These are phyloP conservation scores for Nigrospora osmanthi DNA, from an alignment of 2,329 filamentous ascomycete genomes.

Conservation along the genomic window DNA sequence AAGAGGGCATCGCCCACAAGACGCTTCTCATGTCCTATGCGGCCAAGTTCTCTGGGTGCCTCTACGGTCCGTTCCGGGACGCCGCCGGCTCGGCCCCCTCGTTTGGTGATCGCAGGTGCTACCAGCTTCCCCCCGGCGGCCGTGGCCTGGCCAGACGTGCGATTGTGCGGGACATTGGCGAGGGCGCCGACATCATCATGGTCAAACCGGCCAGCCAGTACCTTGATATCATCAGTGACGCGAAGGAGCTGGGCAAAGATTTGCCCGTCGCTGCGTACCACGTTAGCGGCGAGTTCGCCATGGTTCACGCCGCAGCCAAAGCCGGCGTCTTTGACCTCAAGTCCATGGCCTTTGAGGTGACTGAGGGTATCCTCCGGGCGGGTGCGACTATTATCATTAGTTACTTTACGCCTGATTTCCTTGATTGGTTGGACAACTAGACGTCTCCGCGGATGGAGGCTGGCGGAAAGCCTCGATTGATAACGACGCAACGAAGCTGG, in stretches of 20 bases:
- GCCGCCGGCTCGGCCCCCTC: slow-evolving; percentile 85
- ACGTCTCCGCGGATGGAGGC: background rate
- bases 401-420: slow-evolving; percentile 84
- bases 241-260: slow-evolving; percentile 87
- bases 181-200: slow-evolving; percentile 98
- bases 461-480: too few relatives aligned
- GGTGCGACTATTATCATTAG: slow-evolving; percentile 89
- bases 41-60: slow-evolving; percentile 92
- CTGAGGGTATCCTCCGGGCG: slow-evolving; percentile 85
- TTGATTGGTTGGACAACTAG: slow-evolving; percentile 56
- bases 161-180: slow-evolving; percentile 80
- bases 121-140: slow-evolving; percentile 89
- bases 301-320: slow-evolving; percentile 94
- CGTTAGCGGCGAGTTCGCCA: slow-evolving; percentile 93
- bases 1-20: slow-evolving; percentile 85
- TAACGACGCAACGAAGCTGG: too few relatives aligned
- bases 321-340: slow-evolving; percentile 95
- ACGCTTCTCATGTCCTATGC: slow-evolving; percentile 96
- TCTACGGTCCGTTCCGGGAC: slow-evolving; percentile 96
- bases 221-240: slow-evolving; percentile 94
- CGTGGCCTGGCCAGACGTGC: slow-evolving; percentile 86
- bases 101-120: slow-evolving; percentile 93
- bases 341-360: slow-evolving; percentile 89
- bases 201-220: slow-evolving; percentile 96
- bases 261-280: slow-evolving; percentile 94